Evolutionary conservation across 352 stramenopile genomes (phyloP).

Genomic region (Pythium sp.): DNA sequence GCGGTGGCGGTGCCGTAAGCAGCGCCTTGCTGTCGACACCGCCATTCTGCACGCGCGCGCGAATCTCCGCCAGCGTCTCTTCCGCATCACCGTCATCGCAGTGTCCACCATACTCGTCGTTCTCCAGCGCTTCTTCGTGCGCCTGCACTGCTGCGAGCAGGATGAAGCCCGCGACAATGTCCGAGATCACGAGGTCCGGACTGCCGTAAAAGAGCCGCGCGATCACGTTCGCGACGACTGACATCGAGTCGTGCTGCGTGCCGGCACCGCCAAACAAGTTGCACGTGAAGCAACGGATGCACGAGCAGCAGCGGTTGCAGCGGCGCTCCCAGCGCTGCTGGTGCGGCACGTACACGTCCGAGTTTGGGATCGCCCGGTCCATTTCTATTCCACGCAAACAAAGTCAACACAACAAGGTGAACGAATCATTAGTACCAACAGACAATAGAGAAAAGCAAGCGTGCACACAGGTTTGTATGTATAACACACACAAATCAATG

Average conservation of each 20-base stretch:
- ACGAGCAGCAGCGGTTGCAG: constrained; percentile 74
- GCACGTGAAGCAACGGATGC: constrained; percentile 83
- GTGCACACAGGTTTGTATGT: background rate
- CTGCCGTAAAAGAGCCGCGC: constrained; percentile 85
- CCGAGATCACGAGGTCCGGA: constrained; percentile 84
- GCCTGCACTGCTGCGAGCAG: constrained; percentile 77
- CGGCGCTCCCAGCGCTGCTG: constrained; percentile 71
- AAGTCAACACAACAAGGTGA: background rate
- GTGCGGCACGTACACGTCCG: constrained; percentile 82
- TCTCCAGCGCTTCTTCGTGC: constrained; percentile 58
- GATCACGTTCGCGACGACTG: constrained; percentile 81
- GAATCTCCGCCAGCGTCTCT: constrained; percentile 52
- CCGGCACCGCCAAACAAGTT: constrained; percentile 82
- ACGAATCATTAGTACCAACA: background rate
- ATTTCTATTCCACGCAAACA: constrained; percentile 28
- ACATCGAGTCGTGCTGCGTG: constrained; percentile 88
- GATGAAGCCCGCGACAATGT: constrained; percentile 85
- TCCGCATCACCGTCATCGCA: constrained; percentile 32
- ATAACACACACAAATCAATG: constrained; percentile 6
- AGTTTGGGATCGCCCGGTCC: constrained; percentile 61
- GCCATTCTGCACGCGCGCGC: constrained; percentile 32
- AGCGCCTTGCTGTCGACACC: background rate
- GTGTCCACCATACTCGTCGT: constrained; percentile 19
- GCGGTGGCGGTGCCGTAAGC: background rate
- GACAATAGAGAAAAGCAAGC: background rate